Percentiles rank a stretch among this genome's conserved stretches.
Evolutionary conservation across 148 eudicot species (phyloP).

Genomic region (Persicaria tinctoria): DNA sequence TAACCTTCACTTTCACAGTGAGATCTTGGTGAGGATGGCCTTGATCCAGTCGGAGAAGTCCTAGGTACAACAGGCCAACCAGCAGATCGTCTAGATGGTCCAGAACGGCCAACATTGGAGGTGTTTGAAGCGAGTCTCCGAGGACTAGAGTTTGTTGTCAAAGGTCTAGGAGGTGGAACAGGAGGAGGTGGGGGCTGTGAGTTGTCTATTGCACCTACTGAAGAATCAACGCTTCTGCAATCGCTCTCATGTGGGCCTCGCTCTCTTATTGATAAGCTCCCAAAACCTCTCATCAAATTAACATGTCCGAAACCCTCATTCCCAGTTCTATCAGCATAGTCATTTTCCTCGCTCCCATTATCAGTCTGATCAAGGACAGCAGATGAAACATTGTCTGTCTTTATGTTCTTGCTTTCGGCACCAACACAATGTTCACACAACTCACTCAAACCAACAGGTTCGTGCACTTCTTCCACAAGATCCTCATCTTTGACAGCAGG

Average conservation of each 20-base stretch:
- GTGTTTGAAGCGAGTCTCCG: slow-evolving; percentile 40
- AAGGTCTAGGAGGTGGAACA: slow-evolving; percentile 79
- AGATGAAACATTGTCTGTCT: slow-evolving; percentile 27
- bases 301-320: slow-evolving; percentile 26
- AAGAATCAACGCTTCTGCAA: slow-evolving; percentile 22
- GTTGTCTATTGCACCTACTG: slow-evolving; percentile 25
- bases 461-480: slow-evolving; percentile 37
- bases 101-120: slow-evolving; percentile 51
- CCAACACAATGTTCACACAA: slow-evolving; percentile 21
- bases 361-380: slow-evolving; percentile 28
- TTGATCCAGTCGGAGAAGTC: slow-evolving; percentile 75
- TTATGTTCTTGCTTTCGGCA: slow-evolving; percentile 25
- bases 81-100: slow-evolving; percentile 66
- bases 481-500: slow-evolving; percentile 39
- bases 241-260: slow-evolving; percentile 27
- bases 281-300: slow-evolving; percentile 27
- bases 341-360: slow-evolving; percentile 25
- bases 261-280: slow-evolving; percentile 32
- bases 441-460: slow-evolving; percentile 37
- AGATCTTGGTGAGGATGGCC: slow-evolving; percentile 88
- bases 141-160: slow-evolving; percentile 31
- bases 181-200: slow-evolving; percentile 93
- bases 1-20: slow-evolving; percentile 90
- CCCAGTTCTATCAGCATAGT: slow-evolving; percentile 27
- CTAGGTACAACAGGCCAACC: slow-evolving; percentile 62